Evolutionary conservation across 192 early-diverging fungal species (phyloP).

Genomic region (Helicostylum pulchrum): DNA sequence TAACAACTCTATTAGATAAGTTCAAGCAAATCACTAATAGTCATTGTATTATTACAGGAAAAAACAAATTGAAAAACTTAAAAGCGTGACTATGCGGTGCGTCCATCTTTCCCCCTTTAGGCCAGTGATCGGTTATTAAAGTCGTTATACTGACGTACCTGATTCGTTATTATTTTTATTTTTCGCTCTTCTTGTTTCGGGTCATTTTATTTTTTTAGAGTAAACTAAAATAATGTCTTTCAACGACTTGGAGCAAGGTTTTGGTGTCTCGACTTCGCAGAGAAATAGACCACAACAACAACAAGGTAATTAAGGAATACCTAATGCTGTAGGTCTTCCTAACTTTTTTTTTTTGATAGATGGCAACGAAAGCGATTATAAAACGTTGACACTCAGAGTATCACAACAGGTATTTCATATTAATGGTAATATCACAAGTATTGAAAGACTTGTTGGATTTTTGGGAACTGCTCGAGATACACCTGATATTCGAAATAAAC

Average conservation of each 20-base stretch:
- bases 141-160: too few relatives aligned
- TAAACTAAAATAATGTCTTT: constrained; percentile 11
- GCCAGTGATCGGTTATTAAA: too few relatives aligned
- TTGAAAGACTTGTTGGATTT: constrained; percentile 71
- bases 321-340: too few relatives aligned
- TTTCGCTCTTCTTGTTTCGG: too few relatives aligned
- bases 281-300: constrained; percentile 13
- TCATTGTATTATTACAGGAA: too few relatives aligned
- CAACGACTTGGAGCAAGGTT: constrained; percentile 22
- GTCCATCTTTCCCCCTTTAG: too few relatives aligned
- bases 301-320: neutral
- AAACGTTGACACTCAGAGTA: constrained; percentile 57
- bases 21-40: too few relatives aligned
- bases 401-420: constrained; percentile 87
- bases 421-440: constrained; percentile 79
- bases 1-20: too few relatives aligned
- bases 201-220: too few relatives aligned
- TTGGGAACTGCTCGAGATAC: constrained; percentile 80
- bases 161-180: too few relatives aligned
- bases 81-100: too few relatives aligned
- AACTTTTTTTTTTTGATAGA: constrained; percentile 18
- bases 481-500: constrained; percentile 63
- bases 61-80: too few relatives aligned
- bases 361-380: constrained; percentile 49
- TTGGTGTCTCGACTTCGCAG: neutral